A percentile compares a stretch with the other conserved stretches of the same genome.
Evolutionary conservation across 495 filamentous ascomycete species (phyloP).

Genomic region (Clohesyomyces aquaticus): DNA sequence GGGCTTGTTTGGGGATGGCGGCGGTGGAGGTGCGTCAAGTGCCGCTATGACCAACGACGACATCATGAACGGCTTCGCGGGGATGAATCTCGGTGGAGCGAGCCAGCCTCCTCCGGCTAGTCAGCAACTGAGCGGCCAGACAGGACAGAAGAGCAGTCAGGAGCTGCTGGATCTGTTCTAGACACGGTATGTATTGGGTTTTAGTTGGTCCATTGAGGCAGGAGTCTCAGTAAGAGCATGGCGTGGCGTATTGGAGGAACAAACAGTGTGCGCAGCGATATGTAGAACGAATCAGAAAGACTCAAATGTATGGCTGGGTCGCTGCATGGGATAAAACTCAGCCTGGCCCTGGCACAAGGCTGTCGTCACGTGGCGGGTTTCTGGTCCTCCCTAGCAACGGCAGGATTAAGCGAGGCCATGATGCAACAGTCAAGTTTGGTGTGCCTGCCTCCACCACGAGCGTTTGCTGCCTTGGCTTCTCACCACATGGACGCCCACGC

Average conservation of each 20-base stretch:
- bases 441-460: background rate
- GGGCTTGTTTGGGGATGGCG: constrained; percentile 60
- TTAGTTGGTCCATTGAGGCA: background rate
- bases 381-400: background rate
- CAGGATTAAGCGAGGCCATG: constrained; percentile 11
- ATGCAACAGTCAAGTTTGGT: constrained; percentile 3
- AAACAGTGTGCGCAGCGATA: constrained; percentile 13
- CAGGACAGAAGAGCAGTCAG: constrained; percentile 64
- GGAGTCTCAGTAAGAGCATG: constrained; percentile 14
- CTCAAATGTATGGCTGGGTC: background rate
- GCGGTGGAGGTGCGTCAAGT: constrained; percentile 50
- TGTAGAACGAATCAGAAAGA: constrained; percentile 12
- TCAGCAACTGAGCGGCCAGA: constrained; percentile 49
- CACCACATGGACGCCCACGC: constrained; percentile 4
- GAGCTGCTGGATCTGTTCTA: constrained; percentile 92
- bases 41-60: constrained; percentile 45
- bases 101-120: constrained; percentile 61
- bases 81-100: constrained; percentile 63
- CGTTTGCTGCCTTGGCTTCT: constrained; percentile 15
- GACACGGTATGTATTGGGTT: background rate
- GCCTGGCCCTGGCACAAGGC: background rate
- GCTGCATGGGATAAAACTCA: background rate
- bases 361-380: background rate
- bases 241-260: constrained; percentile 2
- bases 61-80: constrained; percentile 82